phyloP scores from a whole-genome alignment of 2,329 filamentous ascomycete genomes.

The Ophiostoma ulmi region DNA sequence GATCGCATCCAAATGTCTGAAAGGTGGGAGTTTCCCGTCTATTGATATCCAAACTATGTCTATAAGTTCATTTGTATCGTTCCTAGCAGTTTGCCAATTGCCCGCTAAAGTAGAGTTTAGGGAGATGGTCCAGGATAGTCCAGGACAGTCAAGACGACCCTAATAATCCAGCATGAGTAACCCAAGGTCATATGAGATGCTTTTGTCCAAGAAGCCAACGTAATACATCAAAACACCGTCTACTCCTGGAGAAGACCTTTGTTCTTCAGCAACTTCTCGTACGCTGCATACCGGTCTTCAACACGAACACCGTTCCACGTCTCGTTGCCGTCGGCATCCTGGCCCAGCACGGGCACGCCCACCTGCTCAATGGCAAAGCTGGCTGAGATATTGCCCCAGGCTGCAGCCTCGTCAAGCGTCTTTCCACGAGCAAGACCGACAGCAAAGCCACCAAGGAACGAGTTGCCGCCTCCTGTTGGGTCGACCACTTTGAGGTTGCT shows the following conservation, averaged over 20 bases:
- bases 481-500: constrained; percentile 62
- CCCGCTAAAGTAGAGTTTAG: not conserved
- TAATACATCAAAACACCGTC: too few relatives aligned
- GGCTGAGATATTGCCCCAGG: constrained; percentile 76
- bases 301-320: constrained; percentile 58
- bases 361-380: constrained; percentile 95
- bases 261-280: constrained; percentile 33
- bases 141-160: not conserved
- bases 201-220: not conserved
- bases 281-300: constrained; percentile 48
- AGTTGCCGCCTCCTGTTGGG: constrained; percentile 90
- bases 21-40: constrained; percentile 8
- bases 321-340: constrained; percentile 46
- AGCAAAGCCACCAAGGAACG: constrained; percentile 64
- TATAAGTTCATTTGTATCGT: constrained; percentile 9
- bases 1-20: not conserved
- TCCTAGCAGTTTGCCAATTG: constrained; percentile 1
- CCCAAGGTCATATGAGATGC: not conserved
- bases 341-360: constrained; percentile 63
- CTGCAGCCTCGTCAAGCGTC: constrained; percentile 62
- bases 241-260: constrained; percentile 10
- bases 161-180: not conserved
- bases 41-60: not conserved
- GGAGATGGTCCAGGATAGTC: not conserved
- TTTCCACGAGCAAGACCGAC: constrained; percentile 57